Evolutionary conservation across 2,329 filamentous ascomycete species (phyloP), one percentile per base, ranked within the genome.

Genomic region (Colletotrichum sansevieriae): DNA sequence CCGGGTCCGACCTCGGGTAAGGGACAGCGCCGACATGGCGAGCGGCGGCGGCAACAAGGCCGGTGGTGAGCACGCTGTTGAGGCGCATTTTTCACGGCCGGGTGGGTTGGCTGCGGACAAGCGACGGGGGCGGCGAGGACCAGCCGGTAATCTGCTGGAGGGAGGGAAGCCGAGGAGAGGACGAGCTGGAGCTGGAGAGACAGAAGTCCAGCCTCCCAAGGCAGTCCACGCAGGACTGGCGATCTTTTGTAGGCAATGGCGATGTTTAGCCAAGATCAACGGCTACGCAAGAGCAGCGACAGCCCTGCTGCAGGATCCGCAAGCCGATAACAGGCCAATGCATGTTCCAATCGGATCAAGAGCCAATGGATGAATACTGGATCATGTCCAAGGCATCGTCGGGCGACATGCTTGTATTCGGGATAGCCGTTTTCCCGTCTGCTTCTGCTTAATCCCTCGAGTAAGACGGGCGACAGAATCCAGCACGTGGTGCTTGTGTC

Each of bases 41-140:
- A 13, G 63, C 58, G 12, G 68, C 62, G 44, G 57, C 70, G 56
- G 65, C 70, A 22, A 73, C 77, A 4, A 81, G 73, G 65, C 77
- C 75, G 8, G 75, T 74, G 64, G 78, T 44, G 49, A 76, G 69
- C 25, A 75, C 65, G 15, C 73, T 67, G 25, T 73, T 73, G 72
- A 79, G 71, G 60, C 75, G 78, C 79, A 81, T 81, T 20, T 29
- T 72, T 72, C 70, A 41, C 46, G 43, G 37, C 33, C 15, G 15
- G 3, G 44, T 65, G 13, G 33, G 22, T 58, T 51, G 57, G 39
- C 43, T 15, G 29, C 18, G 44, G 25, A 63, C 58, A 7, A 63
- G 37, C 22, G 61, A 15, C 63, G 41, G 25, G 25, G 13, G 52
- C 37, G 51, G 15, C 15, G 29, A 29, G 25, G 25, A 29, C 3